These are phyloP conservation scores for Aspergillus bertholletiae DNA, from an alignment of 495 filamentous ascomycete species.

Conservation along the genomic window DNA sequence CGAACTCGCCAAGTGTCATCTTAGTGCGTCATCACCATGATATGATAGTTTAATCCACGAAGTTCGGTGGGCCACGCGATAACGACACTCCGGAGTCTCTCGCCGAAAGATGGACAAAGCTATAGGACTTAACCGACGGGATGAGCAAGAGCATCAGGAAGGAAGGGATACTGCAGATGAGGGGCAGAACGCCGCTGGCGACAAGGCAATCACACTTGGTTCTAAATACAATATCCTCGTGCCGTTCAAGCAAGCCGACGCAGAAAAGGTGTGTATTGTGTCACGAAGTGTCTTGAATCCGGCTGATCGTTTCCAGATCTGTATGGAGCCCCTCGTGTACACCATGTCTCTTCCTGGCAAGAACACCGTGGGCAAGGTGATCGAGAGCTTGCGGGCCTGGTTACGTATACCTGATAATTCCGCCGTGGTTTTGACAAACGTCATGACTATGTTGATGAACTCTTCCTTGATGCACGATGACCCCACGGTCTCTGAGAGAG, in stretches of 20 bases:
- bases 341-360: background rate
- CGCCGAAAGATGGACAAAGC: too few species aligned
- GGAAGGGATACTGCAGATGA: too few species aligned
- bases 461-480: background rate
- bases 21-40: too few species aligned
- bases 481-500: background rate
- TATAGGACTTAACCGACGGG: too few species aligned
- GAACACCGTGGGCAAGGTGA: background rate
- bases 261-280: background rate
- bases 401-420: background rate
- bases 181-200: too few species aligned
- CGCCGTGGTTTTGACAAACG: background rate
- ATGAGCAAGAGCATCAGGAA: too few species aligned
- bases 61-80: too few species aligned
- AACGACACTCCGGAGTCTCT: too few species aligned
- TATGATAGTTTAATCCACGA: too few species aligned
- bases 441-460: background rate
- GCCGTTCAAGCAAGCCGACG: background rate
- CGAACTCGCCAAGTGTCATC: too few species aligned
- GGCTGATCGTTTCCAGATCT: background rate
- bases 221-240: too few species aligned
- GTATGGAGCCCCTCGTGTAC: background rate
- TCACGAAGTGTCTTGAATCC: background rate
- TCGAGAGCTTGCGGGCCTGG: background rate
- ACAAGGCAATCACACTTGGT: too few species aligned